phyloP scores from a whole-genome alignment of 2,329 filamentous ascomycete genomes.

The Diplodia mutila region DNA sequence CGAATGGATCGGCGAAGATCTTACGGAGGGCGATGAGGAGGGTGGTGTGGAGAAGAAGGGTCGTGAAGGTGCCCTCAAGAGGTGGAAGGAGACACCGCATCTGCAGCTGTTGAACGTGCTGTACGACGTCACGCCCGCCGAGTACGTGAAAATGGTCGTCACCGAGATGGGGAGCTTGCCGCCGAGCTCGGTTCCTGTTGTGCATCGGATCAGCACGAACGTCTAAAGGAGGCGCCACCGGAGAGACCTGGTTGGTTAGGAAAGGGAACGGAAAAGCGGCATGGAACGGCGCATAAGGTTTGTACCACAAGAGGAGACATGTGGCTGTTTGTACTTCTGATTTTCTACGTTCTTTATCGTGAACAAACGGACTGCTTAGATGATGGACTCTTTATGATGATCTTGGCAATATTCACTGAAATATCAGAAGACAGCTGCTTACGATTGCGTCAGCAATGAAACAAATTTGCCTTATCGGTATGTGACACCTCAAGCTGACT shows the following conservation, averaged over 20 bases:
- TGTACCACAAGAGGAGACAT: constrained; percentile 1
- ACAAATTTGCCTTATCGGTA: not conserved
- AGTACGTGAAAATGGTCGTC: constrained; percentile 84
- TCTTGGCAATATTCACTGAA: not conserved
- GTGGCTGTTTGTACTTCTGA: constrained; percentile 2
- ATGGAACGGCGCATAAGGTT: constrained; percentile 14
- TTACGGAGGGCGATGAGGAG: constrained; percentile 35
- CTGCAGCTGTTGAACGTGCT: constrained; percentile 73
- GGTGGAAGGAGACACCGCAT: constrained; percentile 30
- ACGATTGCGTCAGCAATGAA: not conserved
- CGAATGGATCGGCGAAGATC: constrained; percentile 43
- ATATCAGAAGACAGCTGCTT: not conserved
- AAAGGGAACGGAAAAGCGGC: constrained; percentile 10
- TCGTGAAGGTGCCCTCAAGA: constrained; percentile 38
- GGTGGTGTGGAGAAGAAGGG: constrained; percentile 53
- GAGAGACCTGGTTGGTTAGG: not conserved
- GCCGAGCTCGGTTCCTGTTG: constrained; percentile 80
- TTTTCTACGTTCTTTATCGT: not conserved
- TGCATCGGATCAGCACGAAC: constrained; percentile 60
- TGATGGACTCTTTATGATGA: not conserved
- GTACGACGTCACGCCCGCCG: constrained; percentile 89
- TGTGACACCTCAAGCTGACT: too few relatives aligned
- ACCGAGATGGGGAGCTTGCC: constrained; percentile 89
- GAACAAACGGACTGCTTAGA: not conserved
- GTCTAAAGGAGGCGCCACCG: not conserved